phyloP scores from a whole-genome alignment of 495 filamentous ascomycete species.

The Aspergillus panamensis region DNA sequence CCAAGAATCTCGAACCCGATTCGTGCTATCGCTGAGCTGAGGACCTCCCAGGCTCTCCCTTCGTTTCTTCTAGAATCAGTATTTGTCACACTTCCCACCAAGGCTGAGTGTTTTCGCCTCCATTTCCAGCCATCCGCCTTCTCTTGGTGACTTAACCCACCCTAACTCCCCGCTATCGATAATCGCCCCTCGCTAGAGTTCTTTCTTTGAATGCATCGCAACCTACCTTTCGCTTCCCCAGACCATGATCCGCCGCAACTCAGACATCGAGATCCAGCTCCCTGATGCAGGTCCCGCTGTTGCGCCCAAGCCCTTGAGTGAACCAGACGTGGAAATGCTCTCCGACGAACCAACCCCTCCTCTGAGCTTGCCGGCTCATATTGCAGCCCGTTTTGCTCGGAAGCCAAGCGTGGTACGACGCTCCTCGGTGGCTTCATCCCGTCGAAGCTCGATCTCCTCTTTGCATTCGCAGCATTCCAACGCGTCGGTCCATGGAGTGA shows the following conservation, averaged over 20 bases:
- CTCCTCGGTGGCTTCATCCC: conserved; percentile 80
- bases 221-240: conserved; percentile 6
- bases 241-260: conserved; percentile 47
- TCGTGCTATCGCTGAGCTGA: neutral
- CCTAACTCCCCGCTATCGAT: conserved; percentile 21
- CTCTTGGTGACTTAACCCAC: conserved; percentile 16
- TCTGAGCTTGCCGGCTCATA: conserved; percentile 70
- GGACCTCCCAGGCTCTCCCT: conserved; percentile 1
- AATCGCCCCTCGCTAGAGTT: conserved; percentile 14
- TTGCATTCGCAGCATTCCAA: conserved; percentile 70
- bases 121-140: conserved; percentile 4
- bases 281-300: conserved; percentile 39
- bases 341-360: conserved; percentile 42
- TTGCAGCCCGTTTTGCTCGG: conserved; percentile 82
- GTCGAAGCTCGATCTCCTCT: conserved; percentile 86
- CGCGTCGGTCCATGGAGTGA: conserved; percentile 58
- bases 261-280: conserved; percentile 46
- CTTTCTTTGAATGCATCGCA: neutral
- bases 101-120: neutral
- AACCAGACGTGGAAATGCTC: conserved; percentile 45
- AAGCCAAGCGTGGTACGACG: conserved; percentile 67
- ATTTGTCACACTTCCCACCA: neutral
- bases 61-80: conserved; percentile 2
- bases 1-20: conserved; percentile 18
- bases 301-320: conserved; percentile 27